These are phyloP conservation scores for Colletotrichum sp. DNA, from an alignment of 2,329 filamentous ascomycete genomes.

Conservation along the genomic window DNA sequence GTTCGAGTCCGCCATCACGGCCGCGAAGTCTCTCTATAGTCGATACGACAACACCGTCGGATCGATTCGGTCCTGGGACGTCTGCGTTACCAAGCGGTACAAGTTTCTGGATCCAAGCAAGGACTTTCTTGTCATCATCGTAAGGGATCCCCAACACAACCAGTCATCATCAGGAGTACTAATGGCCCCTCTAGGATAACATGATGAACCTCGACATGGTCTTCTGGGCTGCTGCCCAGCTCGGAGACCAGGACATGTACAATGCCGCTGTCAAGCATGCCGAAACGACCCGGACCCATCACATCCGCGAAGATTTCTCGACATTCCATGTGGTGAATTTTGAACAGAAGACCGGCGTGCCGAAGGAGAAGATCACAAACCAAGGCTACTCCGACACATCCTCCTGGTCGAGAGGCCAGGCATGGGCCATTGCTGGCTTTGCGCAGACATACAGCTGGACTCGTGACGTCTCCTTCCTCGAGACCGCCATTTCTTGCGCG, in stretches of 20 bases:
- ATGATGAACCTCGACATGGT: constrained; percentile 48
- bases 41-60: constrained; percentile 38
- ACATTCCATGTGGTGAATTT: constrained; percentile 52
- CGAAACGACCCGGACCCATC: constrained; percentile 38
- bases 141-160: constrained; percentile 22
- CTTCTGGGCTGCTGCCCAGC: constrained; percentile 42
- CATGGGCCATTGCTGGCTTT: constrained; percentile 54
- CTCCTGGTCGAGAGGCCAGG: constrained; percentile 53
- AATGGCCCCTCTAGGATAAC: constrained; percentile 31
- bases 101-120: constrained; percentile 35
- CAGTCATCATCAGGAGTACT: neutral
- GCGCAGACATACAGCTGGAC: constrained; percentile 52
- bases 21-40: constrained; percentile 39
- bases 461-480: constrained; percentile 41
- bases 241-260: constrained; percentile 31
- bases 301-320: constrained; percentile 41
- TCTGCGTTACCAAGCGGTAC: constrained; percentile 42
- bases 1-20: constrained; percentile 34
- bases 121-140: constrained; percentile 47
- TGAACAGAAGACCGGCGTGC: constrained; percentile 40
- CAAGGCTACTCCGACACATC: constrained; percentile 49
- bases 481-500: constrained; percentile 45
- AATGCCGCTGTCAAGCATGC: constrained; percentile 44
- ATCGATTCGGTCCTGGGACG: constrained; percentile 48
- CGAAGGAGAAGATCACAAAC: constrained; percentile 48